These are phyloP conservation scores for Garcia nutans DNA, from an alignment of 345 rosid genomes.

Conservation along the genomic window DNA sequence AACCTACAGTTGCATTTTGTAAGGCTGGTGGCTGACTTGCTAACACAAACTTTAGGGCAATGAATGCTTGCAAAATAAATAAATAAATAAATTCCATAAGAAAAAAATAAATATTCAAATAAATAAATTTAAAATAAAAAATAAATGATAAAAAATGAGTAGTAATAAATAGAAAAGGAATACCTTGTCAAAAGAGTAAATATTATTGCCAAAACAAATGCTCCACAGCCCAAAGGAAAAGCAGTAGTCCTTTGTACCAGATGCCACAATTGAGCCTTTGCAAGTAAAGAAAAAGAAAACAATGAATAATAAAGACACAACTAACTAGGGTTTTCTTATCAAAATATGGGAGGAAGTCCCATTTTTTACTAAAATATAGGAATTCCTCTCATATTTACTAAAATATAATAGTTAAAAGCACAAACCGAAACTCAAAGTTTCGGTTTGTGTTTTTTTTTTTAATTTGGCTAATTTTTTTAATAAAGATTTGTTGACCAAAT, in stretches of 20 bases:
- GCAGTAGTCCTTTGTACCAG: slow-evolving; percentile 94
- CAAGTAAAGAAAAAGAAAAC: slow-evolving; percentile 14
- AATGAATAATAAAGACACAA: slow-evolving; percentile 6
- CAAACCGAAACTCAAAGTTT: too few species aligned
- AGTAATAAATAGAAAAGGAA: neutral
- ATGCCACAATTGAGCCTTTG: slow-evolving; percentile 93
- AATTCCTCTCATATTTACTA: too few species aligned
- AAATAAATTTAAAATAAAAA: slow-evolving; percentile 18
- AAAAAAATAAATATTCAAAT: slow-evolving; percentile 17
- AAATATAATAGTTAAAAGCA: too few species aligned
- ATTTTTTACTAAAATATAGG: too few species aligned
- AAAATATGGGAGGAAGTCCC: too few species aligned
- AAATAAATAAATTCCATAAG: slow-evolving; percentile 25
- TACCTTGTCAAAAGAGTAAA: slow-evolving; percentile 87
- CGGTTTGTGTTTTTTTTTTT: too few species aligned
- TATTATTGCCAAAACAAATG: slow-evolving; percentile 90
- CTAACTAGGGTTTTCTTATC: too few species aligned
- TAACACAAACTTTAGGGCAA: slow-evolving; percentile 93
- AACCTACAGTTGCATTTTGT: slow-evolving; percentile 96
- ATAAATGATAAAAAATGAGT: neutral
- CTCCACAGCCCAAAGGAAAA: slow-evolving; percentile 95
- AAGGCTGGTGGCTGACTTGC: slow-evolving; percentile 97
- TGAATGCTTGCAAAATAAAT: slow-evolving; percentile 63
- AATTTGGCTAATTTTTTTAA: too few species aligned
- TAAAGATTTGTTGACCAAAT: too few species aligned